Evolutionary conservation across 2,329 filamentous ascomycete genomes (phyloP).

Genomic region (Fusarium palustre): DNA sequence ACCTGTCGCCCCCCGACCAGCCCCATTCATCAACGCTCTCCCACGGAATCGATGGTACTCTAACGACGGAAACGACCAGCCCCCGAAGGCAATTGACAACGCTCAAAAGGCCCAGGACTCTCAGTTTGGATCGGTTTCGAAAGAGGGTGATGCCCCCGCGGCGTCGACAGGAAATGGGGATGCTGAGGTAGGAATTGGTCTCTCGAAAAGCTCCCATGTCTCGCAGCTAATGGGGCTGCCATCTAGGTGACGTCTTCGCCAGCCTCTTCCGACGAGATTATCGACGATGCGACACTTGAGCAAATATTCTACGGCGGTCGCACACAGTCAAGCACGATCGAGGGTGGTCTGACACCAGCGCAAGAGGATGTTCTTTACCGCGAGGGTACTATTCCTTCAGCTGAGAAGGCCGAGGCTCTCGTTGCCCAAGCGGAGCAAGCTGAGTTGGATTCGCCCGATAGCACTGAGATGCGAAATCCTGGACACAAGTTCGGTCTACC

Average conservation of each 20-base stretch:
- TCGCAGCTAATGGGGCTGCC: constrained; percentile 32
- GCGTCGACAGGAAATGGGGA: constrained; percentile 17
- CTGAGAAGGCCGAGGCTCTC: constrained; percentile 50
- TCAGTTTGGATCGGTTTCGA: constrained; percentile 15
- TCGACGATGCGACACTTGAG: constrained; percentile 54
- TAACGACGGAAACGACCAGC: constrained; percentile 49
- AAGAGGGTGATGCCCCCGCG: neutral
- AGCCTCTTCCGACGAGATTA: constrained; percentile 31
- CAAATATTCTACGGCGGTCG: constrained; percentile 54
- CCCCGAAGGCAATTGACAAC: constrained; percentile 42
- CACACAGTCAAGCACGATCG: constrained; percentile 44
- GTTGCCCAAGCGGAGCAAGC: constrained; percentile 41
- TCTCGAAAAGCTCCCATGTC: constrained; percentile 10
- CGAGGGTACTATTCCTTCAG: constrained; percentile 56
- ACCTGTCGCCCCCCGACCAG: constrained; percentile 43
- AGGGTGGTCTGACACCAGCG: constrained; percentile 55
- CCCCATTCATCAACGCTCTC: constrained; percentile 41
- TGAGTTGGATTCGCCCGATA: constrained; percentile 32
- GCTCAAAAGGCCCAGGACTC: constrained; percentile 21
- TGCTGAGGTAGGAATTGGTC: constrained; percentile 43
- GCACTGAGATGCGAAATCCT: constrained; percentile 49
- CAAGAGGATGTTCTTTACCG: constrained; percentile 59
- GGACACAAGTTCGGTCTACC: constrained; percentile 87
- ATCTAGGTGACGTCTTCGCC: constrained; percentile 29
- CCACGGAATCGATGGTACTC: constrained; percentile 48